Evolutionary conservation across 306 rosid species (phyloP).

Genomic region (Prunus campanulata): DNA sequence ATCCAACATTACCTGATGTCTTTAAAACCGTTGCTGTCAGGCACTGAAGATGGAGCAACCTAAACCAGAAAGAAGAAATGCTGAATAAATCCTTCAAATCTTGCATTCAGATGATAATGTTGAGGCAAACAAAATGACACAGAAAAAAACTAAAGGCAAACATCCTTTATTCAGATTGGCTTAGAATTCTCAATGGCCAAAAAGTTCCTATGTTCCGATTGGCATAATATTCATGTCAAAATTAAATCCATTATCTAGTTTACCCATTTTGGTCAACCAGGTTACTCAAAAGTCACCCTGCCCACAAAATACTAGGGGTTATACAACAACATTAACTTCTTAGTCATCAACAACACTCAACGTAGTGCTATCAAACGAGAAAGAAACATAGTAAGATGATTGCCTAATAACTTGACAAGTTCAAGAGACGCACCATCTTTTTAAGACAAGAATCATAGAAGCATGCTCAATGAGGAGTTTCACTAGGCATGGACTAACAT

Average conservation of each 20-base stretch:
- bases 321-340: neutral
- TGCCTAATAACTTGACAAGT: neutral
- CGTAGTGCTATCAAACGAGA: neutral
- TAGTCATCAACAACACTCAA: neutral
- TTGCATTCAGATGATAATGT: neutral
- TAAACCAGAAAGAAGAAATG: slow-evolving; percentile 20
- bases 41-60: slow-evolving; percentile 48
- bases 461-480: neutral
- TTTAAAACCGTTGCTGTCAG: slow-evolving; percentile 56
- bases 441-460: neutral
- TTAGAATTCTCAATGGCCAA: neutral
- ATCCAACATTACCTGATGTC: slow-evolving; percentile 53
- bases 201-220: neutral
- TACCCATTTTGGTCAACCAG: neutral
- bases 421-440: neutral
- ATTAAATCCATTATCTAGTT: neutral
- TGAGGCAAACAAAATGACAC: neutral
- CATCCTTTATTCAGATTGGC: neutral
- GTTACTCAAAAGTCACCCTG: neutral
- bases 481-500: neutral
- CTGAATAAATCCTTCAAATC: slow-evolving; percentile 4
- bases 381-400: neutral
- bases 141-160: neutral
- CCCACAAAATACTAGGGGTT: neutral
- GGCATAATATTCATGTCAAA: neutral